Evolutionary conservation across 192 early-diverging fungal genomes (phyloP).

Genomic region (Coemansia sp.): DNA sequence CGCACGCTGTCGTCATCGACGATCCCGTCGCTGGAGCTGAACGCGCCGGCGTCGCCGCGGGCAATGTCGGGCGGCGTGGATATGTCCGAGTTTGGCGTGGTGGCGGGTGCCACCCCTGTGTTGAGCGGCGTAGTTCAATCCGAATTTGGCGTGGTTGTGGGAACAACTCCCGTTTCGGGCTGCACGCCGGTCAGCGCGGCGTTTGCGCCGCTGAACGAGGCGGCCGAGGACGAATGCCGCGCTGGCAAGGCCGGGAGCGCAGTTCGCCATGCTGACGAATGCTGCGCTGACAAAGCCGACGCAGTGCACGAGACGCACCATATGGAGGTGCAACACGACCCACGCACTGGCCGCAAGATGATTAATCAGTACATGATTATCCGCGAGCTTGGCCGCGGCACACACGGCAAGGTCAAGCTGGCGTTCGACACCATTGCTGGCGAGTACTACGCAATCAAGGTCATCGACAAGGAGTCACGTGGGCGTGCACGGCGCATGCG

Average conservation of each 20-base stretch:
- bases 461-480: constrained; percentile 54
- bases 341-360: constrained; percentile 85
- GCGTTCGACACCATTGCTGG: constrained; percentile 78
- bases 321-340: constrained; percentile 82
- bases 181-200: constrained; percentile 20
- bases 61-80: constrained; percentile 36
- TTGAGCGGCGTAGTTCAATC: constrained; percentile 39
- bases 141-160: constrained; percentile 43
- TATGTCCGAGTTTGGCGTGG: constrained; percentile 49
- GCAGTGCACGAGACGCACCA: constrained; percentile 79
- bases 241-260: background rate
- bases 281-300: constrained; percentile 11
- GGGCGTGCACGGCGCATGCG: constrained; percentile 43
- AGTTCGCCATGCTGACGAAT: too few species aligned
- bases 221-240: background rate
- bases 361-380: constrained; percentile 96
- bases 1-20: constrained; percentile 37
- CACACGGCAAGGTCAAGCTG: constrained; percentile 96
- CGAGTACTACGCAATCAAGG: constrained; percentile 59
- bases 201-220: constrained; percentile 33
- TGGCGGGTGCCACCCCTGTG: constrained; percentile 8
- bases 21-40: constrained; percentile 30
- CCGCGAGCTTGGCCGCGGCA: constrained; percentile 86
- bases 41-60: constrained; percentile 31
- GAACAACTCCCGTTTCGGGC: constrained; percentile 1